Evolutionary conservation across 2,329 filamentous ascomycete genomes (phyloP).

Genomic region (Microsporum canis): DNA sequence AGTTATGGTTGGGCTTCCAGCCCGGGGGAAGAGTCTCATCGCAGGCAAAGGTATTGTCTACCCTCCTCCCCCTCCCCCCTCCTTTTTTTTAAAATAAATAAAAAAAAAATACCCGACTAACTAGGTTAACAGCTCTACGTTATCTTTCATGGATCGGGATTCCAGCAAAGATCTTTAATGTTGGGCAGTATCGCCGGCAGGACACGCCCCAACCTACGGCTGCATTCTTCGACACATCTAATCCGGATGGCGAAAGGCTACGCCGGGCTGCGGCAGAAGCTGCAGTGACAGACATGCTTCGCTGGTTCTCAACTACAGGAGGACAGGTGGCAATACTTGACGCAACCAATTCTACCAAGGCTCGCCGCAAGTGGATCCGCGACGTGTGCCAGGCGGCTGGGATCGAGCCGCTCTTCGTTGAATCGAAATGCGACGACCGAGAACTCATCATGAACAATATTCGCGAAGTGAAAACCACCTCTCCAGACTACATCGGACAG

Average conservation of each 20-base stretch:
- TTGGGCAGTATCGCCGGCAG: constrained; percentile 85
- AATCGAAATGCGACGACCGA: constrained; percentile 94
- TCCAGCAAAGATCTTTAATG: constrained; percentile 89
- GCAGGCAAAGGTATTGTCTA: constrained; percentile 69
- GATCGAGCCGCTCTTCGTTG: constrained; percentile 88
- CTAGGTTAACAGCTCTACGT: constrained; percentile 54
- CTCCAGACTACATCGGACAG: constrained; percentile 86
- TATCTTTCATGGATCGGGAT: constrained; percentile 97
- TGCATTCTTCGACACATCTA: constrained; percentile 88
- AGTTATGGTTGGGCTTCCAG: constrained; percentile 95
- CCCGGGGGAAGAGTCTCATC: constrained; percentile 92
- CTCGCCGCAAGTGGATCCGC: constrained; percentile 79
- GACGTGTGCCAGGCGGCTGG: constrained; percentile 63
- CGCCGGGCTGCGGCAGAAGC: constrained; percentile 81
- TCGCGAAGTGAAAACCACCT: constrained; percentile 90
- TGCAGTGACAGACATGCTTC: constrained; percentile 83
- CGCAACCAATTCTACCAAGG: constrained; percentile 91
- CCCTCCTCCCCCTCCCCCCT: no score
- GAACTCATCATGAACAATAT: constrained; percentile 97
- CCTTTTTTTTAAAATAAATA: no score
- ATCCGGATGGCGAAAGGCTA: constrained; percentile 79
- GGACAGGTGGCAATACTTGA: constrained; percentile 90
- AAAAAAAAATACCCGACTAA: neutral
- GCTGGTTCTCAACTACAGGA: constrained; percentile 68
- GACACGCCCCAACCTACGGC: constrained; percentile 82